Conservation (phyloP, 2,329 filamentous ascomycete genomes). For the Exophiala bonariae region DNA sequence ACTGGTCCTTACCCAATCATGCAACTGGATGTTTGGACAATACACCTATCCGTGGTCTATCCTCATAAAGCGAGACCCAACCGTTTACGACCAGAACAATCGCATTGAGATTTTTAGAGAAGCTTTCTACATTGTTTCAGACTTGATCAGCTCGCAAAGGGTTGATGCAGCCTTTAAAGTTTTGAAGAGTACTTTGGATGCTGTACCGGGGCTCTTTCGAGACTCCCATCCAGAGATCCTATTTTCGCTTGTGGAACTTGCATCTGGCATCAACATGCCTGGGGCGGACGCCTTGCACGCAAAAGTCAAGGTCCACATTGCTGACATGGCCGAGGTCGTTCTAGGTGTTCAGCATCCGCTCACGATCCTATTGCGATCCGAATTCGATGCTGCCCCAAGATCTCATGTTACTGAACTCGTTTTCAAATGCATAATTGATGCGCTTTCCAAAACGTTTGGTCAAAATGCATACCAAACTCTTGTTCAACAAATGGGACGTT, state of each 20-base stretch:
- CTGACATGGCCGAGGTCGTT: slow-evolving; percentile 11
- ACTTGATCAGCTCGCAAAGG: slow-evolving; percentile 7
- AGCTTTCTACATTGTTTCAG: slow-evolving; percentile 14
- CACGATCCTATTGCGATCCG: slow-evolving; percentile 8
- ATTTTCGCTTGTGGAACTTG: slow-evolving; percentile 13
- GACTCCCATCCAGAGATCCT: slow-evolving; percentile 15
- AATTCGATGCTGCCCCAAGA: slow-evolving; percentile 5
- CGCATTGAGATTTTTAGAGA: slow-evolving; percentile 14
- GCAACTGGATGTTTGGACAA: slow-evolving; percentile 15
- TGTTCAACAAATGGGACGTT: slow-evolving; percentile 14
- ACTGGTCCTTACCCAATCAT: slow-evolving; percentile 10
- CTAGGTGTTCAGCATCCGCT: slow-evolving; percentile 10
- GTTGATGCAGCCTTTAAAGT: slow-evolving; percentile 12
- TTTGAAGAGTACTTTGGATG: slow-evolving; percentile 10
- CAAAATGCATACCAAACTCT: slow-evolving; percentile 12
- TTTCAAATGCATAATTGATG: slow-evolving; percentile 18
- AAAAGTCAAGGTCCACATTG: slow-evolving; percentile 11
- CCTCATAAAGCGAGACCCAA: slow-evolving; percentile 3
- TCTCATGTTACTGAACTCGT: slow-evolving; percentile 12
- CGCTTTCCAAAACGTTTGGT: slow-evolving; percentile 12
- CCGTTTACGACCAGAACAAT: slow-evolving; percentile 10
- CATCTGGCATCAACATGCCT: slow-evolving; percentile 18
- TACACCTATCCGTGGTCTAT: slow-evolving; percentile 12
- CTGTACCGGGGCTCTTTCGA: slow-evolving; percentile 7
- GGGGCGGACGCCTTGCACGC: slow-evolving; percentile 1